Evolutionary conservation across 2,329 filamentous ascomycete species (phyloP).

Genomic region (Septoria linicola): DNA sequence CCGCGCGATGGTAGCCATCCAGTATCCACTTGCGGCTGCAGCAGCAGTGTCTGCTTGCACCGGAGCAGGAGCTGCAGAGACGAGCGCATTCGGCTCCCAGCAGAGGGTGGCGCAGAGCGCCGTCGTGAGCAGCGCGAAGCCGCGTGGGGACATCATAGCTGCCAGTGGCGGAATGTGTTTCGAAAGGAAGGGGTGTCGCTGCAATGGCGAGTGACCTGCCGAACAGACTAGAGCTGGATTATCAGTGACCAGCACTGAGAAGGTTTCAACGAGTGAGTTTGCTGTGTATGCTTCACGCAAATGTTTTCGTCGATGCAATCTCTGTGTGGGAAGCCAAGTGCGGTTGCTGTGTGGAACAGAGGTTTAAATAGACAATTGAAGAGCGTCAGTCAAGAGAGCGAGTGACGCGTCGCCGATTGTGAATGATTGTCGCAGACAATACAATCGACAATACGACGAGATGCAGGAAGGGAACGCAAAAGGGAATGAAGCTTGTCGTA

Average conservation of each 20-base stretch:
- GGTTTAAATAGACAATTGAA: conserved; percentile 13
- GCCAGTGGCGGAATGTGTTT: not conserved
- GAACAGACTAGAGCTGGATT: not conserved
- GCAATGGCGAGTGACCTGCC: not conserved
- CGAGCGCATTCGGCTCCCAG: conserved; percentile 15
- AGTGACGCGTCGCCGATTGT: conserved; percentile 18
- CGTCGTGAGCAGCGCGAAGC: conserved; percentile 30
- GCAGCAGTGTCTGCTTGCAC: conserved; percentile 11
- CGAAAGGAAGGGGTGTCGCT: not conserved
- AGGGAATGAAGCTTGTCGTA: not conserved
- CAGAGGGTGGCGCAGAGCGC: conserved; percentile 34
- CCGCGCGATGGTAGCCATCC: conserved; percentile 28
- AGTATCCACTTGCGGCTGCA: conserved; percentile 21
- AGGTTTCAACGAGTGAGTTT: conserved; percentile 6
- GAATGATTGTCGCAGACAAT: conserved; percentile 18
- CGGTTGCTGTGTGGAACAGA: conserved; percentile 4
- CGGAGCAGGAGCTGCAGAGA: conserved; percentile 22
- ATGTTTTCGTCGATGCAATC: not conserved
- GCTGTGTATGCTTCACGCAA: not conserved
- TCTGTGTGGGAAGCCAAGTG: conserved; percentile 3
- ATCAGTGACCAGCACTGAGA: conserved; percentile 30
- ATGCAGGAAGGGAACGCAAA: conserved; percentile 3
- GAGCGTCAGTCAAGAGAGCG: not conserved
- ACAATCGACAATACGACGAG: conserved; percentile 9
- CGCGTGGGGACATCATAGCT: conserved; percentile 31